Percentiles rank a stretch among this genome's conserved stretches.
Conservation (phyloP, 2,329 filamentous ascomycete genomes). For the Raffaelea ambrosiae region DNA sequence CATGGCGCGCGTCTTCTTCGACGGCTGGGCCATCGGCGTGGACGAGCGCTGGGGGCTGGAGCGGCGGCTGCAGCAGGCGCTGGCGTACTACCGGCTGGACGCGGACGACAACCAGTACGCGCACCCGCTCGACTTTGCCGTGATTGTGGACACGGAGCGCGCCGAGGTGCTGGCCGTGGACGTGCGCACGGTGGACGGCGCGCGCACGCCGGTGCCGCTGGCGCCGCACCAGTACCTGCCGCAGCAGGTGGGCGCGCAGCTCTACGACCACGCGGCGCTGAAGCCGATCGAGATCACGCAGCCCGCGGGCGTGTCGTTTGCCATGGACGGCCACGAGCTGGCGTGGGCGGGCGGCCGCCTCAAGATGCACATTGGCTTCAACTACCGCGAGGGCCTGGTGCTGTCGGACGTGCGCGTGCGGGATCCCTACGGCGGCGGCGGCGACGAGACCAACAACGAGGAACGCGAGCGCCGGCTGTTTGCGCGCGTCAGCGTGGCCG, state of each 20-base stretch:
- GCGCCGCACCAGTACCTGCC: conserved; percentile 73
- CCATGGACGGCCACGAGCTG: conserved; percentile 54
- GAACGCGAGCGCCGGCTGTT: conserved; percentile 70
- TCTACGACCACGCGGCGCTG: conserved; percentile 61
- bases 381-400: conserved; percentile 86
- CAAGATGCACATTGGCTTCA: conserved; percentile 89
- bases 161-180: conserved; percentile 75
- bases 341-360: conserved; percentile 94
- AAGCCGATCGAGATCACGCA: conserved; percentile 73
- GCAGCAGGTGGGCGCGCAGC: conserved; percentile 63
- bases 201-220: conserved; percentile 61
- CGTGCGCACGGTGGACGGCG: conserved; percentile 67
- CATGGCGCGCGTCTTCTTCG: conserved; percentile 93
- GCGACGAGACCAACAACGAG: too few species aligned
- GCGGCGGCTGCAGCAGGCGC: conserved; percentile 76
- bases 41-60: conserved; percentile 79
- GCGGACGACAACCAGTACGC: conserved; percentile 83
- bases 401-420: conserved; percentile 86
- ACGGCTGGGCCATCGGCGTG: conserved; percentile 93
- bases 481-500: conserved; percentile 78
- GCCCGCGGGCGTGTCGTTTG: conserved; percentile 77
- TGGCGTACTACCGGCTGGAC: conserved; percentile 91
- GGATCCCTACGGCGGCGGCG: conserved; percentile 48
- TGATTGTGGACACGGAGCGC: conserved; percentile 77
- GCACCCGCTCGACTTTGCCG: conserved; percentile 87